These are phyloP conservation scores for Epichloe elymi DNA, from an alignment of 2,329 filamentous ascomycete species.

Conservation along the genomic window DNA sequence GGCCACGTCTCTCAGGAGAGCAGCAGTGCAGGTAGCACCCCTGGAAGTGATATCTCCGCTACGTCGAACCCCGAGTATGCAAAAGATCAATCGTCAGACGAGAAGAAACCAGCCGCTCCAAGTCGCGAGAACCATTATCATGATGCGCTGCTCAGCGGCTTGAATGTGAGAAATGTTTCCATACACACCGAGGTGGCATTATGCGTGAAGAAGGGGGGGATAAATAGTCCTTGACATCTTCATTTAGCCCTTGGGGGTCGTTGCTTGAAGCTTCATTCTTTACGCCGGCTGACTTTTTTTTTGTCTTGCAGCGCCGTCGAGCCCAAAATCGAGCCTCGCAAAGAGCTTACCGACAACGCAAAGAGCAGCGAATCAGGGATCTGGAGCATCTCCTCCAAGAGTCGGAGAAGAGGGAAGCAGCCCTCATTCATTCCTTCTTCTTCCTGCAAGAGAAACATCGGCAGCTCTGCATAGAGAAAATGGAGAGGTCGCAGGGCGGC, in stretches of 20 bases:
- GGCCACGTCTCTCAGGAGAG: not conserved
- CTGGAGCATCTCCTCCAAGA: constrained; percentile 43
- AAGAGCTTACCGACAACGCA: constrained; percentile 20
- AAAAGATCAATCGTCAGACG: not conserved
- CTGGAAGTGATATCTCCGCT: constrained; percentile 1
- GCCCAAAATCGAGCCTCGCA: constrained; percentile 21
- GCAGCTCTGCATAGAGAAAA: not conserved
- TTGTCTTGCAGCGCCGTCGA: constrained; percentile 13
- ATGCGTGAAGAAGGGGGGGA: too few relatives aligned
- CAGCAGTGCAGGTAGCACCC: constrained; percentile 6
- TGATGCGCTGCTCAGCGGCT: constrained; percentile 35
- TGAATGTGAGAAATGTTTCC: constrained; percentile 26
- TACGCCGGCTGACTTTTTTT: not conserved
- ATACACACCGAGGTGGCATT: too few relatives aligned
- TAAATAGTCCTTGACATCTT: too few relatives aligned
- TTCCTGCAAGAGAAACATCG: not conserved
- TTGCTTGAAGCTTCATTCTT: not conserved
- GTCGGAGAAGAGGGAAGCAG: constrained; percentile 40
- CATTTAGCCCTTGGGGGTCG: too few relatives aligned
- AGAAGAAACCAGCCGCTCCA: constrained; percentile 7
- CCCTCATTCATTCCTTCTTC: constrained; percentile 19
- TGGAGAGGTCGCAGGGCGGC: not conserved
- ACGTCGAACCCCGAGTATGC: not conserved
- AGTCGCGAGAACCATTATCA: constrained; percentile 40
- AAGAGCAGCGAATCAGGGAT: constrained; percentile 48